phyloP scores from a whole-genome alignment of 139 green algal genomes.

The Haematococcus lacustris region DNA sequence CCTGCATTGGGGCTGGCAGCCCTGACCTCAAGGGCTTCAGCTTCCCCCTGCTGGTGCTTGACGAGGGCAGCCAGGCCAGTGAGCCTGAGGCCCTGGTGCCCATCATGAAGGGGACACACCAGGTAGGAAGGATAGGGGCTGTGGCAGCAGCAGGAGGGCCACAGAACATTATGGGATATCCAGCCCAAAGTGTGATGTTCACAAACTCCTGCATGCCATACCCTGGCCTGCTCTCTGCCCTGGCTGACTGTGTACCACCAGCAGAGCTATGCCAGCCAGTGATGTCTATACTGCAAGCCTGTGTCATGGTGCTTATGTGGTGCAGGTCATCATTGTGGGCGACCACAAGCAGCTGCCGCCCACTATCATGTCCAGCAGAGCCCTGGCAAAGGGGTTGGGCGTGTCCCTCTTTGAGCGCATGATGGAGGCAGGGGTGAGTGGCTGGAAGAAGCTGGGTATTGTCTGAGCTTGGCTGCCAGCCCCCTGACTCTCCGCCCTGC shows the following conservation, averaged over 20 bases:
- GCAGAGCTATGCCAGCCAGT: too few species aligned
- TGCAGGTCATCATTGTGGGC: conserved; percentile 62
- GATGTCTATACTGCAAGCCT: too few species aligned
- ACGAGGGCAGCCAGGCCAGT: conserved; percentile 28
- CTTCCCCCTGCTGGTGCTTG: conserved; percentile 26
- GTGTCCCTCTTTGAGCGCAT: conserved; percentile 69
- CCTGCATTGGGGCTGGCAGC: conserved; percentile 21
- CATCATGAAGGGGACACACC: conserved; percentile 16
- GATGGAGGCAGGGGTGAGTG: conserved; percentile 30
- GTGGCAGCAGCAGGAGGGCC: too few species aligned
- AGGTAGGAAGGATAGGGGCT: too few species aligned
- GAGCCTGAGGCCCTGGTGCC: conserved; percentile 29
- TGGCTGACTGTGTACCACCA: too few species aligned
- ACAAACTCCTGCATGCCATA: too few species aligned
- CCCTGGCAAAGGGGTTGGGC: conserved; percentile 33
- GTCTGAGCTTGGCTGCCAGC: too few species aligned
- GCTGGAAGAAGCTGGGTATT: too few species aligned
- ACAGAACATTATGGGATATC: too few species aligned
- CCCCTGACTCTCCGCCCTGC: too few species aligned
- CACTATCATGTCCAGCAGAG: conserved; percentile 42
- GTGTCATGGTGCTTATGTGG: not conserved
- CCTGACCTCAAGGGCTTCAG: conserved; percentile 14
- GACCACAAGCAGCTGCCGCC: conserved; percentile 80
- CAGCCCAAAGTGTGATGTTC: too few species aligned
- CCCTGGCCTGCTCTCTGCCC: too few species aligned